These are phyloP conservation scores for Crithidia sp. DNA, from an alignment of 208 protist genomes.

Conservation along the genomic window DNA sequence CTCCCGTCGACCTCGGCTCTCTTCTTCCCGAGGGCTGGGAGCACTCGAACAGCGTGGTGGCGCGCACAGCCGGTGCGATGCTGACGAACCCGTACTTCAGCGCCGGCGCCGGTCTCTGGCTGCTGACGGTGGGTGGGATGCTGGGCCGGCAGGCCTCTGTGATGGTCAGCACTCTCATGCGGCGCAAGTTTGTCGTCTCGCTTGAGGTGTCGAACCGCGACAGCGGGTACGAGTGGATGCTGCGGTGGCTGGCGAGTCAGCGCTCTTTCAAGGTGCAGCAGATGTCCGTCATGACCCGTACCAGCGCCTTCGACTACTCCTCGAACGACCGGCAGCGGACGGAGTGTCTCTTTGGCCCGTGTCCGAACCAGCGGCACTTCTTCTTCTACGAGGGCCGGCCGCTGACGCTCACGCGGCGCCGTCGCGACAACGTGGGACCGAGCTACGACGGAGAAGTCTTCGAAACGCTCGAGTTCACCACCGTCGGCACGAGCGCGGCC, in stretches of 20 bases:
- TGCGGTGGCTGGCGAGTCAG: conserved; percentile 82
- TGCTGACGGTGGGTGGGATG: conserved; percentile 76
- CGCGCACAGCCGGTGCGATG: conserved; percentile 43
- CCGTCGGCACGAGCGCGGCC: conserved; percentile 54
- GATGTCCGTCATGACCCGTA: conserved; percentile 73
- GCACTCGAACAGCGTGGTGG: conserved; percentile 45
- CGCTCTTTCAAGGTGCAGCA: conserved; percentile 75
- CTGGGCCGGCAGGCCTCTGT: conserved; percentile 47
- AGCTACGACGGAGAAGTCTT: conserved; percentile 80
- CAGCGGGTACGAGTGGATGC: conserved; percentile 82
- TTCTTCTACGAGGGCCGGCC: conserved; percentile 82
- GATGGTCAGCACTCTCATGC: conserved; percentile 46
- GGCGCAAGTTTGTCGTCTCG: conserved; percentile 79
- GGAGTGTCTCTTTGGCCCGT: conserved; percentile 76
- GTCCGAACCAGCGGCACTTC: conserved; percentile 79
- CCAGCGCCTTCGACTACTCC: conserved; percentile 51
- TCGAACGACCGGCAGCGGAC: conserved; percentile 67
- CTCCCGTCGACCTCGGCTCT: conserved; percentile 55
- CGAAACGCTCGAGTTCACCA: conserved; percentile 81
- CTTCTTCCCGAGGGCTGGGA: conserved; percentile 69
- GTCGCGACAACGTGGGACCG: conserved; percentile 56
- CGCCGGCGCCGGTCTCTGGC: conserved; percentile 86
- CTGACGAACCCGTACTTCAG: conserved; percentile 90
- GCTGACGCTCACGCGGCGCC: conserved; percentile 76
- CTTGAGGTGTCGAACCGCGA: conserved; percentile 87